Evolutionary conservation across 768 basidiomycete genomes (phyloP), one percentile per base, ranked within the genome.

Genomic region (Pholiota molesta): DNA sequence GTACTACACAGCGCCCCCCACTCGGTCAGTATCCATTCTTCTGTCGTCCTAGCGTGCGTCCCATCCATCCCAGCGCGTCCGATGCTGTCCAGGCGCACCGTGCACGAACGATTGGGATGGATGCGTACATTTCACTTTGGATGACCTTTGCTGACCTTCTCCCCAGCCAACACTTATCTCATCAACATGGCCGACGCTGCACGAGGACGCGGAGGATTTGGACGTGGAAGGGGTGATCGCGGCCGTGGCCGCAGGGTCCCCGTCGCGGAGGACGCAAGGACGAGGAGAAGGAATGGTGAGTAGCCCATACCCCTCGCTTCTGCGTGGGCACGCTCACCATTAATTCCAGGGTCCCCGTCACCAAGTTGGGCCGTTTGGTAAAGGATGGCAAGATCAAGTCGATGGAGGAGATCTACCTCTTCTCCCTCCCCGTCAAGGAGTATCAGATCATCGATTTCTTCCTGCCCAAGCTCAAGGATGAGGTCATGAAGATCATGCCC

Each of bases 361-460:
- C 97, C 77, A 99, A 99, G 78, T 92, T 99, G 69, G 97, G 97
- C 64, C 96, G 97, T 79, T 88, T 99, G 73, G 96, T 98, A 49
- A 98, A 97, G 81, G 97, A 99, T 71, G 97, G 97, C 69, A 99
- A 99, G 83, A 98, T 99, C 83, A 98, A 97, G 81, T 97, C 95
- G 52, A 96, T 99, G 87, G 97, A 99, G 77, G 97, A 99, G 77
- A 98, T 99, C 79, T 99, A 99, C 82, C 95, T 99, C 74, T 99
- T 99, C 89, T 99, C 97, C 28, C 91, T 99, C 66, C 96, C 97
- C 63, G 92, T 99, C 79, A 99, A 99, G 82, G 97, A 99, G 81
- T 99, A 81, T 85, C 97, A 99, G 80, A 97, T 99, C 79, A 91
- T 99, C 85, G 97, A 99, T 83, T 89, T 91, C 77, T 98, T 99